Conservation (phyloP, 345 rosid species). For the Geranium brycei region DNA sequence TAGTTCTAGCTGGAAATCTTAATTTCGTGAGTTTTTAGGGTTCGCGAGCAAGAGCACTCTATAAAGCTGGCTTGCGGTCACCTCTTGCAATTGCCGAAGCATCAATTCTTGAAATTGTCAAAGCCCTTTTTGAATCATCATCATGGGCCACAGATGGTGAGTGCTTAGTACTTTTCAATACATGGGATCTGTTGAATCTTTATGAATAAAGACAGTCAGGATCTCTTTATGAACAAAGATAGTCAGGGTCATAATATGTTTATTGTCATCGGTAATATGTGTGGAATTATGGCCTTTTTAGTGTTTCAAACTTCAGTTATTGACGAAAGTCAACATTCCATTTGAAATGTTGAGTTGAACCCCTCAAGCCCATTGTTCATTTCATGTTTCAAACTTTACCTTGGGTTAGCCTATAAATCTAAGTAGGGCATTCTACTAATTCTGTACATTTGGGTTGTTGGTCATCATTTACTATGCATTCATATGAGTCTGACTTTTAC, state of each 20-base stretch:
- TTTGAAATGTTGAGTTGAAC: too few species aligned
- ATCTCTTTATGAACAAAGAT: too few species aligned
- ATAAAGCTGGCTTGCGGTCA: conserved; percentile 90
- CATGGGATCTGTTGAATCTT: not conserved
- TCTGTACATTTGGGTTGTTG: too few species aligned
- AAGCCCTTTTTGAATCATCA: conserved; percentile 85
- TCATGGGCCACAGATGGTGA: conserved; percentile 77
- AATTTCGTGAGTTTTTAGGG: conserved; percentile 36
- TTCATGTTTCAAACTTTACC: too few species aligned
- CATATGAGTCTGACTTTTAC: too few species aligned
- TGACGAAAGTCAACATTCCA: not conserved
- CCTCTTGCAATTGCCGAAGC: conserved; percentile 92
- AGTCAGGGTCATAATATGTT: not conserved
- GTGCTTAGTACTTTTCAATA: not conserved
- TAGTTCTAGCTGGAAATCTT: not conserved
- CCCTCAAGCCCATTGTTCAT: too few species aligned
- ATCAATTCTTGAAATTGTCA: conserved; percentile 64
- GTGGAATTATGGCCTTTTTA: not conserved
- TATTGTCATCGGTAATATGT: not conserved
- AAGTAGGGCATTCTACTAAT: too few species aligned
- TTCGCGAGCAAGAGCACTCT: conserved; percentile 90
- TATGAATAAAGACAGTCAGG: too few species aligned
- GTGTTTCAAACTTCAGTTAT: not conserved
- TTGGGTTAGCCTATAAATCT: too few species aligned
- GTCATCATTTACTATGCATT: too few species aligned